These are phyloP conservation scores for Reutealis trisperma DNA, from an alignment of 345 rosid genomes.

Conservation along the genomic window DNA sequence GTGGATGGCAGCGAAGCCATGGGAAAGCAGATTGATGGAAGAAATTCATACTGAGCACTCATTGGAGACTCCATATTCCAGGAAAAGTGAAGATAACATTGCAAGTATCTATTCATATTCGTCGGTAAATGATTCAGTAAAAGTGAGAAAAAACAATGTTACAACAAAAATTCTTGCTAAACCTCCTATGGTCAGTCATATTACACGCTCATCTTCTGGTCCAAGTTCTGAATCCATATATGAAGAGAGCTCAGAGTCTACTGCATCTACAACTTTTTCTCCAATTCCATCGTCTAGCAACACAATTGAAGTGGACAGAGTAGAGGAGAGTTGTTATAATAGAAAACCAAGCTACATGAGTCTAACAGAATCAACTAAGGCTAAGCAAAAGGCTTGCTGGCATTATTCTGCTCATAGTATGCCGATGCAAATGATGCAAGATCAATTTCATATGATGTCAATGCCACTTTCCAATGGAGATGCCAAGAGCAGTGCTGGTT, in stretches of 20 bases:
- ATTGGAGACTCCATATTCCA: conserved; percentile 34
- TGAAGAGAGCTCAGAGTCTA: conserved; percentile 53
- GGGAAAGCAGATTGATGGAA: conserved; percentile 62
- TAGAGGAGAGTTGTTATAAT: conserved; percentile 45
- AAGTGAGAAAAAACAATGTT: conserved; percentile 61
- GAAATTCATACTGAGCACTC: conserved; percentile 32
- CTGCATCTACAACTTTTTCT: conserved; percentile 60
- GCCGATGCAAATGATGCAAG: conserved; percentile 35
- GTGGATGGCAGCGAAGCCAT: conserved; percentile 84
- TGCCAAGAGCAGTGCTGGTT: conserved; percentile 49
- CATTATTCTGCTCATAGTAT: conserved; percentile 28
- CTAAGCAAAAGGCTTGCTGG: conserved; percentile 60
- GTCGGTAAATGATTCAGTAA: conserved; percentile 49
- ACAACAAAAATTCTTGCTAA: conserved; percentile 53
- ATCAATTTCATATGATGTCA: conserved; percentile 43
- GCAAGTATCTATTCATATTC: conserved; percentile 26
- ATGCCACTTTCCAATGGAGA: conserved; percentile 54
- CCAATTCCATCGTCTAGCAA: conserved; percentile 44
- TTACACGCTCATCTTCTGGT: conserved; percentile 41
- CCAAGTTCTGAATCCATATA: conserved; percentile 59
- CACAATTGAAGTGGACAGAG: conserved; percentile 33
- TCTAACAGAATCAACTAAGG: conserved; percentile 69
- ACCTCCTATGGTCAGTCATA: conserved; percentile 41
- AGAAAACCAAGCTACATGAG: conserved; percentile 79
- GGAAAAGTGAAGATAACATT: conserved; percentile 54